A percentile compares a stretch with the other conserved stretches of the same genome.
phyloP scores from a whole-genome alignment of 1,139 yeast genomes.

The Wickerhamomyces sp. region DNA sequence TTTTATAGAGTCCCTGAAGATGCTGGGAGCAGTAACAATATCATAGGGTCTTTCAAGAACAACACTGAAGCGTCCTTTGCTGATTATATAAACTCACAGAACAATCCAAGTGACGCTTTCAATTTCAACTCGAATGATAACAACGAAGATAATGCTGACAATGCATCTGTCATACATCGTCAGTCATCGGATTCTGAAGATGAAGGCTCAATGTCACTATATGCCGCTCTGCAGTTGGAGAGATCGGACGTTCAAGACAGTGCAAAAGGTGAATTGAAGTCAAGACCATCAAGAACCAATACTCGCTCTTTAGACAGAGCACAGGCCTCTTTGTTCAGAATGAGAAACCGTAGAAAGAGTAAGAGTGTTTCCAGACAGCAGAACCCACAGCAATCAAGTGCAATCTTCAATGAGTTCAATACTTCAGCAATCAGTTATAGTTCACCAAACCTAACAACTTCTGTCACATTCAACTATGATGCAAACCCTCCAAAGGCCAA shows the following conservation, averaged over 20 bases:
- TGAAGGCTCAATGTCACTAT: slow-evolving; percentile 39
- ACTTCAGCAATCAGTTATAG: slow-evolving; percentile 4
- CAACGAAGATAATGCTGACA: slow-evolving; percentile 7
- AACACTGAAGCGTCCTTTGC: slow-evolving; percentile 17
- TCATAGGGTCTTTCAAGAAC: background rate
- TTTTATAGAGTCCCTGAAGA: slow-evolving; percentile 1
- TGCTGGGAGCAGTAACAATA: background rate
- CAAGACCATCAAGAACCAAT: slow-evolving; percentile 30
- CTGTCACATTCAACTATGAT: slow-evolving; percentile 1
- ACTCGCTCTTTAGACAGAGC: slow-evolving; percentile 57
- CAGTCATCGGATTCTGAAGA: slow-evolving; percentile 21
- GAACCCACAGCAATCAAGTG: slow-evolving; percentile 5
- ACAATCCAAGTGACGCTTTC: slow-evolving; percentile 16
- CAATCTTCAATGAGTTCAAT: slow-evolving; percentile 6
- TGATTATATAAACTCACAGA: slow-evolving; percentile 20
- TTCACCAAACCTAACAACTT: slow-evolving; percentile 9
- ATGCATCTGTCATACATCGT: slow-evolving; percentile 2
- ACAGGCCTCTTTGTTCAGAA: slow-evolving; percentile 60
- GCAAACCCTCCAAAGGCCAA: slow-evolving; percentile 6
- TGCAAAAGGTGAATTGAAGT: slow-evolving; percentile 5
- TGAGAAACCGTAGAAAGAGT: slow-evolving; percentile 54
- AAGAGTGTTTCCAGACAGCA: slow-evolving; percentile 34
- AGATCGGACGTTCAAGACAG: slow-evolving; percentile 23
- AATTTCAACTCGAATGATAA: slow-evolving; percentile 13
- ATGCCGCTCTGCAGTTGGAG: slow-evolving; percentile 32